Base-by-base conservation (phyloP, 179 eudicot species). In the Gypsophila paniculata region DNA sequence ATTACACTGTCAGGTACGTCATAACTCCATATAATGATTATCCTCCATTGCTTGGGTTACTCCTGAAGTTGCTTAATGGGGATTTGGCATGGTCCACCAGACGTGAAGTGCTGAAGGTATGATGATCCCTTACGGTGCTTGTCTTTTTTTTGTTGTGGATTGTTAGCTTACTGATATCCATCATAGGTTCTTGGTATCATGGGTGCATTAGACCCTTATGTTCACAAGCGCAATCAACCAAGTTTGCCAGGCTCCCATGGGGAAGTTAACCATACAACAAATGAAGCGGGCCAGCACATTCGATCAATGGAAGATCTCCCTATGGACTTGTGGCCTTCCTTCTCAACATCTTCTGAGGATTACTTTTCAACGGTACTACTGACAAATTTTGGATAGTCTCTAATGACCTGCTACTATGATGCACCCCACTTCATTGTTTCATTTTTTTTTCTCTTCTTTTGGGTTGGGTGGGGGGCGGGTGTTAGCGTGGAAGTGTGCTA, bases 171-270 rank as follows among this genome's bases (percentile, higher is more conserved):
- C 52, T 22, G 44, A 36, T 36, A 19, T 38, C 51, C 5, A 6
- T 19, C 65, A 19, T 71, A 95, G 99, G 99, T 95, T 78, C 91
- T 95, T 75, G 97, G 99, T 60, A 95, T 95, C 74, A 92, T 92
- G 98, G 99, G 99, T 66, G 99, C 99, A 73, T 80, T 92, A 73
- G 99, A 95, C 81, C 97, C 99, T 60, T 96, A 95, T 81, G 90
- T 75, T 51, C 98, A 95, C 75, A 95, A 95, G 81, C 87, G 90
- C 71, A 95, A 95, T 79, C 98, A 92, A 77, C 89, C 82, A 52
- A 88, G 90, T 80, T 75, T 87, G 82, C 89, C 89, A 52, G 96
- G 97, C 34, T 81, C 88, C 38, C 97, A 87, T 72, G 96, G 85
- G 61, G 99, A 95, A 77, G 88, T 85, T 77, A 83, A 81, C 69